phyloP scores from a whole-genome alignment of 192 early-diverging fungal genomes.

The Coemansia sp. region DNA sequence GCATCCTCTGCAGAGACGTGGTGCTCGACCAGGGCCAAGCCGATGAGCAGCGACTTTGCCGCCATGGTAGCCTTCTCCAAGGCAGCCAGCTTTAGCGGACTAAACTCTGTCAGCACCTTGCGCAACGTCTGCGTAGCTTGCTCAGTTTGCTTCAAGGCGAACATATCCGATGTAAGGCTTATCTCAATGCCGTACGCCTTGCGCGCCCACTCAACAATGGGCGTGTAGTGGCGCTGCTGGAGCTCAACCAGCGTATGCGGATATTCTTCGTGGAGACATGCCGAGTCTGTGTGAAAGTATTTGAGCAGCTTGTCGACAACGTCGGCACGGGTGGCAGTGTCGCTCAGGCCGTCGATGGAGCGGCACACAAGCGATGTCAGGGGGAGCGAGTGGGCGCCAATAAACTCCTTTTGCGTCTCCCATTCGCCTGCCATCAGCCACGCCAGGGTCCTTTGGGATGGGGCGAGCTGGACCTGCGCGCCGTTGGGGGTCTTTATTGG shows the following conservation, averaged over 20 bases:
- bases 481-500: constrained; percentile 81
- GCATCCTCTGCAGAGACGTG: constrained; percentile 73
- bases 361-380: constrained; percentile 90
- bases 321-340: constrained; percentile 58
- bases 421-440: constrained; percentile 87
- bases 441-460: constrained; percentile 65
- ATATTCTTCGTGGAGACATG: constrained; percentile 78
- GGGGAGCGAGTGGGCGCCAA: constrained; percentile 84
- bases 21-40: constrained; percentile 79
- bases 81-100: constrained; percentile 74
- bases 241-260: constrained; percentile 76
- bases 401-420: constrained; percentile 78
- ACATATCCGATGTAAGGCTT: constrained; percentile 69
- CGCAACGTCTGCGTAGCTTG: constrained; percentile 61
- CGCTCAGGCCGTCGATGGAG: constrained; percentile 72
- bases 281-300: constrained; percentile 88
- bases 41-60: constrained; percentile 89
- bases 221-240: constrained; percentile 77
- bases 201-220: constrained; percentile 76
- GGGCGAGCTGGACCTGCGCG: constrained; percentile 60
- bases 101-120: constrained; percentile 57
- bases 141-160: constrained; percentile 63
- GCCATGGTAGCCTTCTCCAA: constrained; percentile 85
- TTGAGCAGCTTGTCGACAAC: constrained; percentile 74
- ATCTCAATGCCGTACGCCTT: constrained; percentile 66